Base-by-base conservation (phyloP, 2,329 filamentous ascomycete species). In the Paecilomyces dactylethromorphus region DNA sequence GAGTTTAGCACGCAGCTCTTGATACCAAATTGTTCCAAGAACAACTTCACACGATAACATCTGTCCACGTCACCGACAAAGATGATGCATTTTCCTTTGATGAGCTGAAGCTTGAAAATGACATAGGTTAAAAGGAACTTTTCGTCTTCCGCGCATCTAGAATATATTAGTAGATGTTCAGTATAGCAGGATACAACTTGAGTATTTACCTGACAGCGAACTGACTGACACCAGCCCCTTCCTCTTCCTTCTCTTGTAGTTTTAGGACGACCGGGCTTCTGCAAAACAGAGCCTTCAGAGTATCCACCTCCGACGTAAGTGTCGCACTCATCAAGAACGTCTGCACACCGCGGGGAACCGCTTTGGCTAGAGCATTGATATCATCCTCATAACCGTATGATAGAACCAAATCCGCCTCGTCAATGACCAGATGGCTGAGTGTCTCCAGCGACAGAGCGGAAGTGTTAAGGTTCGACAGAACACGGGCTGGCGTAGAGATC, bases 371-470 rank as follows among this genome's bases (percentile, higher is more conserved):
- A 65, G 85, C 88, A 68, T 92, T 85, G 61, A 99, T 82, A 67
- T 97, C 94, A 60, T 96, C 90, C 59, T 93, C 88, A 71, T 97
- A 96, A 54, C 92, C 94, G 70, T 97, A 99, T 3, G 91, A 95
- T 58, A 97, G 80, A 6, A 99, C 89, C 62, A 99, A 76, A 70
- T 99, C 94, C 2, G 93, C 92, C 77, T 99, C 94, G 72, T 99
- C 94, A 56, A 99, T 86, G 0, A 97, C 90, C 15, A 97, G 78
- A 63, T 92, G 87, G 32, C 85, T 83, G 22, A 99, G 81, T 54
- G 84, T 82, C 15, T 87, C 83, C 32, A 96, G 78, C 1, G 86
- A 85, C 55, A 97, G 78, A 0, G 87, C 84, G 11, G 87, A 85
- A 55, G 81, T 86, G 69, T 89, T 90, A 68, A 95, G 82, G 68